Evolutionary conservation across 805 yeast genomes (phyloP).

Genomic region (Lipomyces yamadae): DNA sequence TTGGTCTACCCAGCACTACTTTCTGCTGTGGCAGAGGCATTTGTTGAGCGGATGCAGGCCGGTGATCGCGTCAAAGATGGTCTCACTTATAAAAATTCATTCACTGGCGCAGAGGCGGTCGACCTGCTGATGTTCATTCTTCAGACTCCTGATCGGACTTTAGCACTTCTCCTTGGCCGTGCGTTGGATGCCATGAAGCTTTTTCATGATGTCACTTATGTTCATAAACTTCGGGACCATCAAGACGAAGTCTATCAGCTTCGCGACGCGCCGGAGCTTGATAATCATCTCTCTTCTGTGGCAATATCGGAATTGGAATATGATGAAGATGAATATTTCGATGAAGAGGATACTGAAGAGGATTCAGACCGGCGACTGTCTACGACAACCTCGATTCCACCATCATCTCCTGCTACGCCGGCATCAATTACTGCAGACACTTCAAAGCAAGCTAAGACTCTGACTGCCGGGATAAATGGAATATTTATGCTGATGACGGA

Average conservation of each 20-base stretch:
- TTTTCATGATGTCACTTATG: slow-evolving; percentile 94
- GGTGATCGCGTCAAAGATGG: slow-evolving; percentile 90
- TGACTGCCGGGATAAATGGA: slow-evolving; percentile 59
- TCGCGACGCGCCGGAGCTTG: slow-evolving; percentile 38
- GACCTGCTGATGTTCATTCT: slow-evolving; percentile 85
- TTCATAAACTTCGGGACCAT: slow-evolving; percentile 89
- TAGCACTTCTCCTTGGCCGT: slow-evolving; percentile 87
- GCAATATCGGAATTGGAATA: slow-evolving; percentile 34
- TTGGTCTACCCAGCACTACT: slow-evolving; percentile 87
- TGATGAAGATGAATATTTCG: slow-evolving; percentile 20
- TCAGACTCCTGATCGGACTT: slow-evolving; percentile 85
- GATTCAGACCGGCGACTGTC: slow-evolving; percentile 15
- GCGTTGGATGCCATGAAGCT: slow-evolving; percentile 92
- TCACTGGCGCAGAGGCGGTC: slow-evolving; percentile 92
- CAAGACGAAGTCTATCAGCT: slow-evolving; percentile 86
- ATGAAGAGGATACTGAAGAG: slow-evolving; percentile 16
- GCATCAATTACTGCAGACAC: slow-evolving; percentile 14
- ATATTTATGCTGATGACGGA: slow-evolving; percentile 91
- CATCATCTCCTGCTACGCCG: slow-evolving; percentile 4
- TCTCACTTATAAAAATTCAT: slow-evolving; percentile 86
- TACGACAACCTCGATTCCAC: slow-evolving; percentile 14
- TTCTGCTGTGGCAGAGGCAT: slow-evolving; percentile 79
- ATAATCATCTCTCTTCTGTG: slow-evolving; percentile 21
- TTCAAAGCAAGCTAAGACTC: slow-evolving; percentile 31
- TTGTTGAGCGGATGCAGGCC: slow-evolving; percentile 68